Percentiles rank a stretch among this genome's conserved stretches.
Conservation (phyloP, 108 stramenopile genomes). For the Fragilaria radians region DNA sequence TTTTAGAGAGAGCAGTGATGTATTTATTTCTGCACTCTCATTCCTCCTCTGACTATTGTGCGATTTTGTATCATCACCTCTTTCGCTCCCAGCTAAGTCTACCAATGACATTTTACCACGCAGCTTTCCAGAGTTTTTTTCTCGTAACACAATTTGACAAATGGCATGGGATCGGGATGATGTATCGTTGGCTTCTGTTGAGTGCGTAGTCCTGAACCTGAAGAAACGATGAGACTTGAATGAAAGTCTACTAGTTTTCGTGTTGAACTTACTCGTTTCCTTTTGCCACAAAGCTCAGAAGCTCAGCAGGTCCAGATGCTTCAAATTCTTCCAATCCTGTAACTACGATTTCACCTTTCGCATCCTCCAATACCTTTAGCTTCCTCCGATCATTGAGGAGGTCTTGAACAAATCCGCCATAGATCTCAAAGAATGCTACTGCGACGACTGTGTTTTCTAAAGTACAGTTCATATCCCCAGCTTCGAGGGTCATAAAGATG, state of each 20-base stretch:
- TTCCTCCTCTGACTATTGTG: constrained; percentile 92
- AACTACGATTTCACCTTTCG: constrained; percentile 91
- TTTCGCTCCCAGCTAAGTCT: constrained; percentile 95
- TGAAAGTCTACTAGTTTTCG: not conserved
- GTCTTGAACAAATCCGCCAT: constrained; percentile 95
- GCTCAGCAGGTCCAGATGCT: constrained; percentile 62
- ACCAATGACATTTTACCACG: constrained; percentile 90
- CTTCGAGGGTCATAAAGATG: constrained; percentile 56
- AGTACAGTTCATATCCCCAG: constrained; percentile 22
- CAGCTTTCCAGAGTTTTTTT: constrained; percentile 41
- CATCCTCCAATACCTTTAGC: constrained; percentile 93
- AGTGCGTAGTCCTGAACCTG: constrained; percentile 90
- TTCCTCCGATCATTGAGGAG: constrained; percentile 88
- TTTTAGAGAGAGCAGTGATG: constrained; percentile 90
- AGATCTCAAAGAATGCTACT: constrained; percentile 94
- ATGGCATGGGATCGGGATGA: constrained; percentile 95
- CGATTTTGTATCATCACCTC: constrained; percentile 91
- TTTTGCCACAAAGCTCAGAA: constrained; percentile 71
- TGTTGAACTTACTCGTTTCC: constrained; percentile 61
- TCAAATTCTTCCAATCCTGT: constrained; percentile 83
- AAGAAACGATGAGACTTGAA: not conserved
- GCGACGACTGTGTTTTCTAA: constrained; percentile 41
- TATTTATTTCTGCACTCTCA: constrained; percentile 98
- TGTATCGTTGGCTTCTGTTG: constrained; percentile 89
- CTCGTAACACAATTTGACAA: constrained; percentile 89